Base-by-base conservation (phyloP, 768 basidiomycete species). In the Phlebiopsis gigantea region DNA sequence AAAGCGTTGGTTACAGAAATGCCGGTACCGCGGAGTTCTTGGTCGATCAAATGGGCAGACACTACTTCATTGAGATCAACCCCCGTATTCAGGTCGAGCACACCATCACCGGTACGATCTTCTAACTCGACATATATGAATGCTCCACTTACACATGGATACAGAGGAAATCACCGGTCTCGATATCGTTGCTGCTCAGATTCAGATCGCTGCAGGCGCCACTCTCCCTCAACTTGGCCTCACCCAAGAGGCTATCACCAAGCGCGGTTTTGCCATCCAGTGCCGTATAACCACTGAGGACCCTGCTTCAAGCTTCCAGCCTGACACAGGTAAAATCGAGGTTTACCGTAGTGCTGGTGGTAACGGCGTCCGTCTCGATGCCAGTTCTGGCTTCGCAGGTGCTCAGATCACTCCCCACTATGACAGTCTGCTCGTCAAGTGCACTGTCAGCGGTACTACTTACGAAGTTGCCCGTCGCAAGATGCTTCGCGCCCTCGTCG, bases 371-470 rank as follows among this genome's bases (percentile, higher is more conserved):
- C 90, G 97, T 69, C 78, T 99, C 29, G 97, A 99, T 68, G 91
- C 97, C 19, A 90, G 87, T 70, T 97, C 94, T 58, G 97, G 97
- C 62, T 99, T 98, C 64, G 97, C 97, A 53, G 97, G 97, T 29
- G 97, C 97, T 25, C 97, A 98, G 73, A 98, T 99, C 69, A 99
- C 97, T 91, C 96, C 96, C 55, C 94, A 98, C 73, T 99, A 99
- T 69, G 97, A 99, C 75, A 94, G 92, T 65, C 79, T 98, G 72
- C 80, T 99, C 48, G 97, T 99, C 65, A 99, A 99, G 75, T 93
- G 92, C 66, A 87, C 86, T 39, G 93, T 96, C 55, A 93, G 88
- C 60, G 97, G 97, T 49, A 95, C 97, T 2, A 98, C 96, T 0
- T 99, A 98, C 67, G 97, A 99, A 68, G 95, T 99, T 51, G 97